phyloP scores from a whole-genome alignment of 1,284 basidiomycete genomes.

The Melampsora abietis-canadensis region DNA sequence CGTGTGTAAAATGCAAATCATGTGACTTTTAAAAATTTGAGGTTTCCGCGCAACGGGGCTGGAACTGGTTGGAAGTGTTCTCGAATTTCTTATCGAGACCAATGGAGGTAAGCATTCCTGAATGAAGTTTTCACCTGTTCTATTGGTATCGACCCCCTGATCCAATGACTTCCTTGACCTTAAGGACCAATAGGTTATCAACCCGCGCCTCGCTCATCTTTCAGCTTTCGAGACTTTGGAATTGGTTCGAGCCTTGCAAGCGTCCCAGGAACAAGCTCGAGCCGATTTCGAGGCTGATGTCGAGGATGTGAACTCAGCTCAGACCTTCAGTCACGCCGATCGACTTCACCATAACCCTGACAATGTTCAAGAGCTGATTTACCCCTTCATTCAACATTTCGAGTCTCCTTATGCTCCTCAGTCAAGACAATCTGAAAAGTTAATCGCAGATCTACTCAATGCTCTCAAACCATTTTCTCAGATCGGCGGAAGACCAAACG shows the following conservation, averaged over 20 bases:
- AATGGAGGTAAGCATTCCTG: too few species aligned
- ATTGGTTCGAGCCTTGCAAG: slow-evolving; percentile 14
- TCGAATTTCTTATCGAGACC: too few species aligned
- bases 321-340: slow-evolving; percentile 14
- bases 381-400: slow-evolving; percentile 18
- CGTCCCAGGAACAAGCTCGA: slow-evolving; percentile 7
- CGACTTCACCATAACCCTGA: background rate
- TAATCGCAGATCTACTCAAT: slow-evolving; percentile 13
- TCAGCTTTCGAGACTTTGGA: slow-evolving; percentile 35
- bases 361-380: slow-evolving; percentile 28
- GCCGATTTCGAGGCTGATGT: background rate
- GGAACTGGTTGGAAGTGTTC: too few species aligned
- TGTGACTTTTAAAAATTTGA: too few species aligned
- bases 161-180: too few species aligned
- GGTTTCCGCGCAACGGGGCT: too few species aligned
- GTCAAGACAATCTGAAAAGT: slow-evolving; percentile 22
- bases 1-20: too few species aligned
- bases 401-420: slow-evolving; percentile 20
- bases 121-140: too few species aligned
- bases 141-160: too few species aligned
- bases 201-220: slow-evolving; percentile 26
- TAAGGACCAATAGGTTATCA: slow-evolving; percentile 18
- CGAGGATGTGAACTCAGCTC: background rate
- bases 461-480: slow-evolving; percentile 28
- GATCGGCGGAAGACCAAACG: slow-evolving; percentile 18